Evolutionary conservation across 2,329 filamentous ascomycete genomes (phyloP).

Genomic region (Monosporascus sp.): DNA sequence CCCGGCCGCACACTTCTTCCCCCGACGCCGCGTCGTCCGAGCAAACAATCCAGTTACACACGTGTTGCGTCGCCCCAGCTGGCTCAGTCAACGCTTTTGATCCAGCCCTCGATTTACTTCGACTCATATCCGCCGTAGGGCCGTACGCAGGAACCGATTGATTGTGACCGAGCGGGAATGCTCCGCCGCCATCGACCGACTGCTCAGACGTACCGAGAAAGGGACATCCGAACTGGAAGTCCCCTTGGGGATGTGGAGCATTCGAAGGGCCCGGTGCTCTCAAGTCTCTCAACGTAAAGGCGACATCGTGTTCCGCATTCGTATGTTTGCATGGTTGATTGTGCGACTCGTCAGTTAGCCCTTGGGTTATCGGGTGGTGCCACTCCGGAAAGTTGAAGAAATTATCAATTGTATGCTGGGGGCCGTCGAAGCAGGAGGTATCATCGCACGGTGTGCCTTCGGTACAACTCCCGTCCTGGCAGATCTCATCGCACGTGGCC

Average conservation of each 20-base stretch:
- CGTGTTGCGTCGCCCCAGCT: slow-evolving; percentile 1
- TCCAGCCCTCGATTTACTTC: background rate
- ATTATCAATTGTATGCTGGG: slow-evolving; percentile 5
- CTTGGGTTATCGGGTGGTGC: slow-evolving; percentile 3
- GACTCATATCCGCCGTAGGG: background rate
- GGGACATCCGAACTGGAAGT: slow-evolving; percentile 10
- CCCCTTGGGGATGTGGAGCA: slow-evolving; percentile 7
- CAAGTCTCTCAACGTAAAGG: slow-evolving; percentile 21
- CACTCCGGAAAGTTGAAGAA: slow-evolving; percentile 13
- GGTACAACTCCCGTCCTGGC: slow-evolving; percentile 22
- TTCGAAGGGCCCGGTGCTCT: slow-evolving; percentile 14
- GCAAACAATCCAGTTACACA: slow-evolving; percentile 22
- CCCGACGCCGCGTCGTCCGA: slow-evolving; percentile 3
- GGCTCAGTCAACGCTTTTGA: background rate
- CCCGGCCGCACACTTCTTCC: slow-evolving; percentile 15
- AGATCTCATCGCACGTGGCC: slow-evolving; percentile 22
- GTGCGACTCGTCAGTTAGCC: slow-evolving; percentile 8
- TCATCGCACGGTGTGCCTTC: slow-evolving; percentile 23
- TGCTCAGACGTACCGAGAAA: slow-evolving; percentile 8
- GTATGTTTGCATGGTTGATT: slow-evolving; percentile 22
- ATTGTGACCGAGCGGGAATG: slow-evolving; percentile 6
- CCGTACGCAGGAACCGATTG: background rate
- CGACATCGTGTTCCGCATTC: slow-evolving; percentile 25
- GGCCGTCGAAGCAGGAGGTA: slow-evolving; percentile 17
- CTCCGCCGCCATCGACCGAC: slow-evolving; percentile 2